phyloP scores from a whole-genome alignment of 1,139 yeast genomes.

The Scheffersomyces titani region DNA sequence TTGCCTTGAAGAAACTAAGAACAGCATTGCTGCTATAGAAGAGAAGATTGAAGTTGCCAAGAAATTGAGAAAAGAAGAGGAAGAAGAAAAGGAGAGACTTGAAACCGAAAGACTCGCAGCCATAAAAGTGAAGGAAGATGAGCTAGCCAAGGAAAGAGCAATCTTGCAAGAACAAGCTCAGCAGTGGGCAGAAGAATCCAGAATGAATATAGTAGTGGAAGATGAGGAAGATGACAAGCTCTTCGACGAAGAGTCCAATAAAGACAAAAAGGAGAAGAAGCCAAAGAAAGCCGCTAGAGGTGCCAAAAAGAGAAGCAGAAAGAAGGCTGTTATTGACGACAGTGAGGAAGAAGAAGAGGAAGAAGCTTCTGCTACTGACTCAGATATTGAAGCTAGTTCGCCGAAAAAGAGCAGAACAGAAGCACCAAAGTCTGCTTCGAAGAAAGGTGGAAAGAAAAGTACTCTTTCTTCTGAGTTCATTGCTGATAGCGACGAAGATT shows the following conservation, averaged over 20 bases:
- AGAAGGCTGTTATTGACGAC: constrained; percentile 22
- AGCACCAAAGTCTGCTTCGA: constrained; percentile 12
- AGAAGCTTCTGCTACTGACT: constrained; percentile 8
- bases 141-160: constrained; percentile 66
- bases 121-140: constrained; percentile 48
- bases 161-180: constrained; percentile 78
- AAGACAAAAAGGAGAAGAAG: constrained; percentile 16
- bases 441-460: constrained; percentile 21
- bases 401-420: constrained; percentile 20
- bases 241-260: constrained; percentile 28
- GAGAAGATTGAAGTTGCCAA: constrained; percentile 74
- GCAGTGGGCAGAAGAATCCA: constrained; percentile 71
- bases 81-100: constrained; percentile 36
- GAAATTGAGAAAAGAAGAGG: constrained; percentile 62
- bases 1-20: constrained; percentile 71
- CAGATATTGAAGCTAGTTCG: constrained; percentile 15
- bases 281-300: constrained; percentile 17
- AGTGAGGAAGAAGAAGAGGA: constrained; percentile 23
- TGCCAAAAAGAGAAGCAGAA: constrained; percentile 16
- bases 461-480: constrained; percentile 51
- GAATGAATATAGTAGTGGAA: constrained; percentile 32
- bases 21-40: constrained; percentile 58
- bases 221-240: constrained; percentile 34
- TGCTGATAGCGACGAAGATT: constrained; percentile 56
- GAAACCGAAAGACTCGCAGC: constrained; percentile 42